Percentiles rank a stretch among this genome's conserved stretches.
Evolutionary conservation across 1,284 basidiomycete genomes (phyloP).

Genomic region (Fomitopsis pinicola): DNA sequence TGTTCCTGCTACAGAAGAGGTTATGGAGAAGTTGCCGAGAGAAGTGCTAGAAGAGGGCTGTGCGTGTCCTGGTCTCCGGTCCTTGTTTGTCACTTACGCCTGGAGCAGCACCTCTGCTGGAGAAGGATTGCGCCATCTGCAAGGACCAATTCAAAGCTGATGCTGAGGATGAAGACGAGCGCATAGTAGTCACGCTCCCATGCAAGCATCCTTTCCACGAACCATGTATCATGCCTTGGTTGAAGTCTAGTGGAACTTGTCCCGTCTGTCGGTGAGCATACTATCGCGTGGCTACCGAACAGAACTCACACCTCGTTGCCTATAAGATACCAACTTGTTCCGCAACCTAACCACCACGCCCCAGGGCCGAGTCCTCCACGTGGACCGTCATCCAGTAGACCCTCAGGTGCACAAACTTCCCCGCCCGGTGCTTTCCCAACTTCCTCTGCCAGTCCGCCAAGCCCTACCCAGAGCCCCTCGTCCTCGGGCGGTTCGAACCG

Average conservation of each 20-base stretch:
- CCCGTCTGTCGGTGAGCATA: conserved; percentile 71
- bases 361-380: conserved; percentile 17
- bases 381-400: conserved; percentile 1
- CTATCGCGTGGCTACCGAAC: neutral
- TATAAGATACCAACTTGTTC: conserved; percentile 47
- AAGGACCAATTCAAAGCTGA: conserved; percentile 70
- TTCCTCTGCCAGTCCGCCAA: neutral
- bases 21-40: conserved; percentile 56
- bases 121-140: conserved; percentile 74
- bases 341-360: conserved; percentile 36
- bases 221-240: conserved; percentile 77
- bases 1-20: conserved; percentile 71
- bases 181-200: conserved; percentile 65
- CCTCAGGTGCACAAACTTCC: neutral
- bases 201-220: conserved; percentile 82
- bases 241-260: conserved; percentile 80
- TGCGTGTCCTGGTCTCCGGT: conserved; percentile 29
- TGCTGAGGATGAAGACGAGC: conserved; percentile 68
- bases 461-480: neutral
- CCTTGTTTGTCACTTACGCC: neutral
- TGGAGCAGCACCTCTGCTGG: conserved; percentile 45
- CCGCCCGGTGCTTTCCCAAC: neutral
- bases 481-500: neutral
- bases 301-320: conserved; percentile 1
- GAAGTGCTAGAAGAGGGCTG: conserved; percentile 60